Conservation (phyloP, 257 asterid genomes). For the Hygrophila difformis region DNA sequence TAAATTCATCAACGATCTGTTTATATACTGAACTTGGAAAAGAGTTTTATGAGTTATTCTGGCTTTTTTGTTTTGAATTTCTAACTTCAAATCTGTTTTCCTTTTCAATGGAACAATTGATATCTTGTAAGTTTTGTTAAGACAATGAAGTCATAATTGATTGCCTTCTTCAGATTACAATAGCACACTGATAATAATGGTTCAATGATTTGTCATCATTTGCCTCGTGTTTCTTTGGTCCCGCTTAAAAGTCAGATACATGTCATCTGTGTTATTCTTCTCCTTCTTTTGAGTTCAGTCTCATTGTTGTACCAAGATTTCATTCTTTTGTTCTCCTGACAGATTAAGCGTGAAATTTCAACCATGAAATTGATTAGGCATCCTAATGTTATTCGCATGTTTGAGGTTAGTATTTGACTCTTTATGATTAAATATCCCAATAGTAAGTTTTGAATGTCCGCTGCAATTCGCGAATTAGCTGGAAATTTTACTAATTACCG, state of each 20-base stretch:
- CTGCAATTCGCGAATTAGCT: background rate
- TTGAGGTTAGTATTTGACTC: conserved; percentile 47
- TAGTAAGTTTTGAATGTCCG: background rate
- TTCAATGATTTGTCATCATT: background rate
- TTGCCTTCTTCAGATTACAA: background rate
- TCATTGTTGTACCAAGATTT: background rate
- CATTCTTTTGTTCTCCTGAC: conserved; percentile 19
- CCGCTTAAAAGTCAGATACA: background rate
- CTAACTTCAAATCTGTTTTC: too few species aligned
- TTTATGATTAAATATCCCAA: background rate
- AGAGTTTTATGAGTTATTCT: too few species aligned
- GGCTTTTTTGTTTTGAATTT: too few species aligned
- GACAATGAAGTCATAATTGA: background rate
- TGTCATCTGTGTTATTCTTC: background rate
- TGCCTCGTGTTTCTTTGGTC: background rate
- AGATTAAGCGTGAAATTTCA: conserved; percentile 93
- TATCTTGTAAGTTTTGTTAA: too few species aligned
- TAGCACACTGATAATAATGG: background rate
- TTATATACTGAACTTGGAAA: too few species aligned
- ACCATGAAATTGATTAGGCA: conserved; percentile 91
- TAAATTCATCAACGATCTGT: too few species aligned
- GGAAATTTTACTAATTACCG: conserved; percentile 11
- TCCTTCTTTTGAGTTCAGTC: background rate
- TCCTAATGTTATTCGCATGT: conserved; percentile 90
- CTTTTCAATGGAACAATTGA: too few species aligned